These are phyloP conservation scores for Fraxinus excelsior DNA, from an alignment of 257 asterid genomes.

Conservation along the genomic window DNA sequence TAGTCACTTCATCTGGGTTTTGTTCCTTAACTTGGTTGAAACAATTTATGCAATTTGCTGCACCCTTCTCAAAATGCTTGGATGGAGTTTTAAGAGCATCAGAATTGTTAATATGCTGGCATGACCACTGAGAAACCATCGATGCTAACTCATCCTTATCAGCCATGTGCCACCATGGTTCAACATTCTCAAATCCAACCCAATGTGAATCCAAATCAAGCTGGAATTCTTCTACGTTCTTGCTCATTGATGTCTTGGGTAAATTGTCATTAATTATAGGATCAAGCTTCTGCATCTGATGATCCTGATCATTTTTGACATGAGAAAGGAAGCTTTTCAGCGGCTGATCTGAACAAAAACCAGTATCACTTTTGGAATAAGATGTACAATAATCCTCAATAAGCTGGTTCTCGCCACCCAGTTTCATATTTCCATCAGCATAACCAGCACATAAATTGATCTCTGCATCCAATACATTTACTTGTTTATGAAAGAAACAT, in stretches of 20 bases:
- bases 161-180: constrained; percentile 70
- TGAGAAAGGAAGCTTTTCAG: constrained; percentile 28
- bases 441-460: constrained; percentile 26
- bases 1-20: constrained; percentile 23
- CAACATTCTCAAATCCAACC: constrained; percentile 49
- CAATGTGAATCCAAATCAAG: constrained; percentile 43
- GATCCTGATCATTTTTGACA: constrained; percentile 33
- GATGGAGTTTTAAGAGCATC: constrained; percentile 33
- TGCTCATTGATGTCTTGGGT: constrained; percentile 16
- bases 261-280: constrained; percentile 24
- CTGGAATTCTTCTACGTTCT: constrained; percentile 14
- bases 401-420: constrained; percentile 36
- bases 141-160: constrained; percentile 42
- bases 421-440: constrained; percentile 31
- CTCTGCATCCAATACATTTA: constrained; percentile 36
- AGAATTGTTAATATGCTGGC: constrained; percentile 25
- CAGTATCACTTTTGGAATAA: constrained; percentile 34
- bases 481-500: constrained; percentile 26
- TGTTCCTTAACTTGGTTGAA: constrained; percentile 27
- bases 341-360: constrained; percentile 31
- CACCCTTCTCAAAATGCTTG: constrained; percentile 31
- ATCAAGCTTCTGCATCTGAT: constrained; percentile 36
- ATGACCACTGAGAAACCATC: constrained; percentile 40
- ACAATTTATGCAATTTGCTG: constrained; percentile 26
- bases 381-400: constrained; percentile 46